phyloP scores from a whole-genome alignment of 345 rosid species.

The Hevea brasiliensis region DNA sequence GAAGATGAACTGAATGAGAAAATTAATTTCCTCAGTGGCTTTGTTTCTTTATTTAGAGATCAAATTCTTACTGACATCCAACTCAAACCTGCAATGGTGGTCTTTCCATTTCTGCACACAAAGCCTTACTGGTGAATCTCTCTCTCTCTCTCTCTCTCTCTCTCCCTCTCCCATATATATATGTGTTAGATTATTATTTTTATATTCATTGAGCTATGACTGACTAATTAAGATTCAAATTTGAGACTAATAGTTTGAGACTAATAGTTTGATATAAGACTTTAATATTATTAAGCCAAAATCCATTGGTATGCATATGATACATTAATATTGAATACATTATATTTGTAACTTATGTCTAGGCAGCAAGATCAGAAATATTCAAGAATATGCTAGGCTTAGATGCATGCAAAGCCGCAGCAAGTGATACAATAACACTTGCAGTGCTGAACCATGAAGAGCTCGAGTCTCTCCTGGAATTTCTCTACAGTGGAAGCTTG shows the following conservation, averaged over 20 bases:
- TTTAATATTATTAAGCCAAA: too few species aligned
- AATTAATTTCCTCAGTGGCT: conserved; percentile 57
- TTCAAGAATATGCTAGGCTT: conserved; percentile 71
- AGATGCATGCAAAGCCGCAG: conserved; percentile 62
- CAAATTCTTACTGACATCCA: conserved; percentile 63
- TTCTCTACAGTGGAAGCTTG: conserved; percentile 72
- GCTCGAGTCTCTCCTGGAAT: conserved; percentile 70
- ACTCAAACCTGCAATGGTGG: conserved; percentile 57
- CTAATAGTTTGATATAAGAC: too few species aligned
- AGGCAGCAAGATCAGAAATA: conserved; percentile 86
- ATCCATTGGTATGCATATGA: too few species aligned
- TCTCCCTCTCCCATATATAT: neutral
- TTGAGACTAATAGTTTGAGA: too few species aligned
- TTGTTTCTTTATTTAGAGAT: conserved; percentile 46
- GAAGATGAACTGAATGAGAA: conserved; percentile 62
- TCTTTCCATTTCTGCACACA: conserved; percentile 60
- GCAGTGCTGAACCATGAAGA: conserved; percentile 61
- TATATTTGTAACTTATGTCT: neutral
- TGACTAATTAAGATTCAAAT: too few species aligned
- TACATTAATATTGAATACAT: too few species aligned
- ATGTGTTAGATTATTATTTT: too few species aligned
- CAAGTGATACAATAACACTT: conserved; percentile 47
- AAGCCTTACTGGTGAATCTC: conserved; percentile 55
- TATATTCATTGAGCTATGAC: too few species aligned
- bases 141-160: conserved; percentile 44